These are phyloP conservation scores for Solanum chiquidenum DNA, from an alignment of 257 asterid species.

Conservation along the genomic window DNA sequence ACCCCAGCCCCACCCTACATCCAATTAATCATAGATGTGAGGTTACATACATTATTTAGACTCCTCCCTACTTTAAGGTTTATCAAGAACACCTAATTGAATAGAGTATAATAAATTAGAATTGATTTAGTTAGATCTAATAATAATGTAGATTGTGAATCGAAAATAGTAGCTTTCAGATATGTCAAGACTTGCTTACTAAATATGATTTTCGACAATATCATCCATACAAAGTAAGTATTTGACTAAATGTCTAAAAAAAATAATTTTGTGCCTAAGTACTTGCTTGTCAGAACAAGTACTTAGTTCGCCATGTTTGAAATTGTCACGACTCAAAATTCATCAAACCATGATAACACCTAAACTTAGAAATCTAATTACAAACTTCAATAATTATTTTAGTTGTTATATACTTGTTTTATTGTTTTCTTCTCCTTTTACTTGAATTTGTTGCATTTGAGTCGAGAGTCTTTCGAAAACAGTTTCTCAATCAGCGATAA, in stretches of 20 bases:
- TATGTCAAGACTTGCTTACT: not conserved
- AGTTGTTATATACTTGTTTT: not conserved
- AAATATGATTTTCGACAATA: not conserved
- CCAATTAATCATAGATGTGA: too few relatives aligned
- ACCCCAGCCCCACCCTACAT: not conserved
- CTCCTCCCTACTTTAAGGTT: not conserved
- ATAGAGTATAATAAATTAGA: not conserved
- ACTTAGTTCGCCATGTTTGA: not conserved
- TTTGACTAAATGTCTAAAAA: too few relatives aligned
- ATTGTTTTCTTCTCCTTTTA: too few relatives aligned
- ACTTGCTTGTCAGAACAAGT: too few relatives aligned
- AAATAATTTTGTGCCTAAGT: too few relatives aligned
- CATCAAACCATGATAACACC: not conserved
- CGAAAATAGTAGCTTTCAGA: too few relatives aligned
- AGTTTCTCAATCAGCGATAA: too few relatives aligned
- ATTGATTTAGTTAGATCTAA: too few relatives aligned
- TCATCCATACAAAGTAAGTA: not conserved
- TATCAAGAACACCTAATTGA: not conserved
- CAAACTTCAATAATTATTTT: not conserved
- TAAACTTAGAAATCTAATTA: not conserved
- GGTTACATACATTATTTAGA: too few relatives aligned
- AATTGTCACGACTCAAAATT: too few relatives aligned
- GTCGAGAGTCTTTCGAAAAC: accelerated
- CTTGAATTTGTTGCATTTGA: not conserved
- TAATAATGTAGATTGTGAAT: not conserved